phyloP scores from a whole-genome alignment of 148 eudicot species.

The Amaranthus cruentus region DNA sequence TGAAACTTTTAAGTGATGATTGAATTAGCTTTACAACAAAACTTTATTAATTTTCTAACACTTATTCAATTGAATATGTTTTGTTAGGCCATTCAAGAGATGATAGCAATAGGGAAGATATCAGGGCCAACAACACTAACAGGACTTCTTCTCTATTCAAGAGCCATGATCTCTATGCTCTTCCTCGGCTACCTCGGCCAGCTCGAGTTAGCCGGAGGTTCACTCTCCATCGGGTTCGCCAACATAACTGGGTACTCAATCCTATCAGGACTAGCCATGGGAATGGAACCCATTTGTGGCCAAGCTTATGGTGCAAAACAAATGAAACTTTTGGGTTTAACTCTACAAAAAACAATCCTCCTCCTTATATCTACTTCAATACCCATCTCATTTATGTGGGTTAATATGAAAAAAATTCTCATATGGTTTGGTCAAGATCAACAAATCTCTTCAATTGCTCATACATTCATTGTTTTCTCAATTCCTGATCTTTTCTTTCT shows the following conservation, averaged over 20 bases:
- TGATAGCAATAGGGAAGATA: conserved; percentile 78
- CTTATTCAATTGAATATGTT: no score
- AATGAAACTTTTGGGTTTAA: conserved; percentile 68
- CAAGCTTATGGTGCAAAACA: conserved; percentile 90
- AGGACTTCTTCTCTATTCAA: conserved; percentile 66
- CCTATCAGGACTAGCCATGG: conserved; percentile 92
- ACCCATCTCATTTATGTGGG: conserved; percentile 80
- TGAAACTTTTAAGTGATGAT: no score
- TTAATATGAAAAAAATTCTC: conserved; percentile 70
- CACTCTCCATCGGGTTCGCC: conserved; percentile 82
- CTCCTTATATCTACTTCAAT: conserved; percentile 58
- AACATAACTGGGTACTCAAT: conserved; percentile 97
- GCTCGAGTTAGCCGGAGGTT: conserved; percentile 84
- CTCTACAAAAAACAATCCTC: conserved; percentile 77
- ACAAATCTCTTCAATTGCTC: conserved; percentile 59
- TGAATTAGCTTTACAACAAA: no score
- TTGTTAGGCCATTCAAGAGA: conserved; percentile 62
- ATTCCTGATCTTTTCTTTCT: conserved; percentile 78
- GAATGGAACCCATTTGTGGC: conserved; percentile 97
- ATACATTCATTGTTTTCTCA: conserved; percentile 56
- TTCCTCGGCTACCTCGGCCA: conserved; percentile 90
- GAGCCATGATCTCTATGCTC: conserved; percentile 96
- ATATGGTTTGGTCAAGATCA: conserved; percentile 72
- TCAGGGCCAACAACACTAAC: conserved; percentile 82
- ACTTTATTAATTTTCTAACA: no score